Evolutionary conservation across 768 basidiomycete species (phyloP).

Genomic region (Psilocybe tampanensis): DNA sequence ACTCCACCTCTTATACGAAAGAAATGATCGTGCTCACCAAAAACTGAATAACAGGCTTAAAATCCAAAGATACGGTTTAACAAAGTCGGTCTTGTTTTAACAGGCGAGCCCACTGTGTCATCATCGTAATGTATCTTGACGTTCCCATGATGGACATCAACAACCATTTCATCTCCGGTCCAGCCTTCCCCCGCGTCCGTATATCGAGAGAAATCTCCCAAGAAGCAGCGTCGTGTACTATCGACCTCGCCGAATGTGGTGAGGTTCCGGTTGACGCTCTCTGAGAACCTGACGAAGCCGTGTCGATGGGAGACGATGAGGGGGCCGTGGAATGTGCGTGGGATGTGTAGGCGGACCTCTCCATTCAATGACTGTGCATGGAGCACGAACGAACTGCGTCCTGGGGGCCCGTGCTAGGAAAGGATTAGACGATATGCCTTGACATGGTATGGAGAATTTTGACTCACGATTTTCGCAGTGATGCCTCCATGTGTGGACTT

Average conservation of each 20-base stretch:
- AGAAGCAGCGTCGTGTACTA: constrained; percentile 36
- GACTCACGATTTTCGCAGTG: constrained; percentile 30
- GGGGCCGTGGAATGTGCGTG: constrained; percentile 42
- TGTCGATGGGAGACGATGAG: constrained; percentile 34
- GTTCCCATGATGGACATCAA: constrained; percentile 37
- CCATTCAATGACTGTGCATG: constrained; percentile 30
- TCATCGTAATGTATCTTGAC: constrained; percentile 41
- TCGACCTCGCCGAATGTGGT: constrained; percentile 36
- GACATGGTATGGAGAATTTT: background rate
- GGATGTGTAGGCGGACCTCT: constrained; percentile 36
- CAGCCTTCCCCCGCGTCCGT: constrained; percentile 29
- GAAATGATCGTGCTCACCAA: too few species aligned
- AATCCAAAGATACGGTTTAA: constrained; percentile 27
- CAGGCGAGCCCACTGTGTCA: constrained; percentile 26
- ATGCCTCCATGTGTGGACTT: constrained; percentile 31
- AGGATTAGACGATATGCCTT: background rate
- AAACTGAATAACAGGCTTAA: constrained; percentile 8
- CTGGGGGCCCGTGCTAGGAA: constrained; percentile 18
- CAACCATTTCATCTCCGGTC: constrained; percentile 40
- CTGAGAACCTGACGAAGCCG: constrained; percentile 36
- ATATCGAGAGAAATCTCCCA: constrained; percentile 41
- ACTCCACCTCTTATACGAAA: too few species aligned
- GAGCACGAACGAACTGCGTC: constrained; percentile 28
- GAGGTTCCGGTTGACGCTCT: constrained; percentile 27
- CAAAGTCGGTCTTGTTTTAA: constrained; percentile 22